Base-by-base conservation (phyloP, 208 protist genomes). In the Trypanosoma platydactyli region DNA sequence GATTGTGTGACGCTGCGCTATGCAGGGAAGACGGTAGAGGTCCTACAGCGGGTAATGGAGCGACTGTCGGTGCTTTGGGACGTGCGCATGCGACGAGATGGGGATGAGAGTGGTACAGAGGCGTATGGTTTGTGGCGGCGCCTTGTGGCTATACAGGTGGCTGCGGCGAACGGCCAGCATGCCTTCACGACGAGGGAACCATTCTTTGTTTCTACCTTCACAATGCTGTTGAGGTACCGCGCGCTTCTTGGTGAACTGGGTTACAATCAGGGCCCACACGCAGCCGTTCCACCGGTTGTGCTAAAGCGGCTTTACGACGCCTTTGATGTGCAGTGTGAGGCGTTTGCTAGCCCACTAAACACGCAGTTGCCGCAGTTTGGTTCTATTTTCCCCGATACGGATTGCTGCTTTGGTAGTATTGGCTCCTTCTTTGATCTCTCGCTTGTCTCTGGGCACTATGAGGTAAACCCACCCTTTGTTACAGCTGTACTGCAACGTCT, bases 291-390 rank as follows among this genome's bases (percentile, higher is more conserved):
- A 11, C 80, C 86, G 0, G 44, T 73, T 5, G 59, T 87, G 15
- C 76, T 95, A 68, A 51, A 73, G 38, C 13, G 60, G 5, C 76
- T 95, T 7, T 53, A 66, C 15, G 16, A 30, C 30, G 41, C 49
- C 42, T 89, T 95, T 59, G 60, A 70, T 29, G 79, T 94, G 20
- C 41, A 49, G n/a, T 68, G 74, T 12, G 92, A 97, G 78, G 89
- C 83, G 16, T 97, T 97, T 66, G 92, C 89, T 15, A 93, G 84
- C 2, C 92, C 92, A 27, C 53, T 96, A 22, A 97, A 97, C 61
- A 77, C 77, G 51, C 83, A 91, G 44, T 82, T 93, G 53, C 68
- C 68, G 3, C 67, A 63, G 45, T 97, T 83, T 64, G 85, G 81
- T 57, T 94, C 85, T 42, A 66, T 91, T 0, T 97, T 97, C 51